Evolutionary conservation across 495 filamentous ascomycete genomes (phyloP).

Genomic region (Venustampulla echinocandica): DNA sequence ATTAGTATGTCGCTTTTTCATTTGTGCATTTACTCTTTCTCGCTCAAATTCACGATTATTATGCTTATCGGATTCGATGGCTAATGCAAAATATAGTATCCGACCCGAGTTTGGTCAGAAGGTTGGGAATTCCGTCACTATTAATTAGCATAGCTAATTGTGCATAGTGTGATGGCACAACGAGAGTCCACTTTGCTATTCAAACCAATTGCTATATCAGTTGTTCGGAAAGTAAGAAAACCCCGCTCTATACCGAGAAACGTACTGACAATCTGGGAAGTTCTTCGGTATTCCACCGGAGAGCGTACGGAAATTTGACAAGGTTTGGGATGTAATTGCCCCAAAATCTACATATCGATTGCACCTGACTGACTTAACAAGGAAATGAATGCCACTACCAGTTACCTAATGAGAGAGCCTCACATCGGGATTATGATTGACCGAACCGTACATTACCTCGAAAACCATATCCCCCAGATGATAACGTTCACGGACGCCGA

Average conservation of each 20-base stretch:
- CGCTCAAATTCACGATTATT: background rate
- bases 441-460: conserved; percentile 28
- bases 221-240: conserved; percentile 24
- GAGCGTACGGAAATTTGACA: conserved; percentile 13
- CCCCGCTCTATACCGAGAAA: background rate
- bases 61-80: background rate
- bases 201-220: conserved; percentile 28
- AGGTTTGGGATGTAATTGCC: conserved; percentile 10
- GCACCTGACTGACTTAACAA: conserved; percentile 24
- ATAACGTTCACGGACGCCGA: conserved; percentile 50
- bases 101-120: conserved; percentile 40
- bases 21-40: background rate
- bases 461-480: conserved; percentile 39
- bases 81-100: conserved; percentile 23
- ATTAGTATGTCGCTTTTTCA: conserved; percentile 18
- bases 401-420: conserved; percentile 36
- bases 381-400: conserved; percentile 31
- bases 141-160: background rate
- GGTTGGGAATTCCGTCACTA: conserved; percentile 7
- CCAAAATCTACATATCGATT: background rate
- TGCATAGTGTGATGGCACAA: conserved; percentile 29
- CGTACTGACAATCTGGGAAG: conserved; percentile 20
- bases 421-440: conserved; percentile 33
- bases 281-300: conserved; percentile 40
- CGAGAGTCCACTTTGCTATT: conserved; percentile 25